Evolutionary conservation across 2,329 filamentous ascomycete species (phyloP).

Genomic region (Drechslerella coelobrocha): DNA sequence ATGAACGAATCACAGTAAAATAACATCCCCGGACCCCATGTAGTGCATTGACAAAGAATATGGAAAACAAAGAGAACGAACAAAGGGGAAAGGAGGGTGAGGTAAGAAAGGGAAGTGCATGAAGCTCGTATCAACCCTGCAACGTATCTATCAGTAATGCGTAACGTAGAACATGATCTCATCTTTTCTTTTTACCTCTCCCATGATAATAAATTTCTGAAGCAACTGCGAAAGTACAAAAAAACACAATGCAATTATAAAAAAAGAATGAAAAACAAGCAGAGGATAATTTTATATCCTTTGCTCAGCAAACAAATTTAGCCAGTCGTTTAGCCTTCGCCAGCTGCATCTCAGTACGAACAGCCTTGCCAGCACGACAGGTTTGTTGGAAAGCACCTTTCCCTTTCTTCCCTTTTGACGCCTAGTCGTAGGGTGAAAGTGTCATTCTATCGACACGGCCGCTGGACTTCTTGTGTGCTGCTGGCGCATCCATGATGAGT

Average conservation of each 20-base stretch:
- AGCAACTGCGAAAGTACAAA: no score
- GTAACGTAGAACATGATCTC: no score
- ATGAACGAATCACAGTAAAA: no score
- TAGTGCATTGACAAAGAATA: no score
- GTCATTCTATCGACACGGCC: conserved; percentile 34
- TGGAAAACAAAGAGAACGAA: background rate
- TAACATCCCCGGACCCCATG: no score
- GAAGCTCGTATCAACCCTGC: no score
- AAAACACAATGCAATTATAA: background rate
- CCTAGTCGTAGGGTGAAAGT: conserved; percentile 39
- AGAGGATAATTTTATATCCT: background rate
- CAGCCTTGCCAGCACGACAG: conserved; percentile 12
- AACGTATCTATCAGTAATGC: no score
- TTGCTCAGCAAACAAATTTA: conserved; percentile 32
- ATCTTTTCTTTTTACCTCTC: no score
- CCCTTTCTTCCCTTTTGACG: conserved; percentile 4
- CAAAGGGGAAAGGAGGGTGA: background rate
- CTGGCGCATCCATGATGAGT: conserved; percentile 50
- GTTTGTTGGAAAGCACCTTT: background rate
- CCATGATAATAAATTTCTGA: no score
- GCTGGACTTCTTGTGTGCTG: conserved; percentile 31
- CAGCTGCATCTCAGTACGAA: conserved; percentile 17
- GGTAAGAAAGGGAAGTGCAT: background rate
- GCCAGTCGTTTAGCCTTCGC: conserved; percentile 6
- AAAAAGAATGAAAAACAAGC: background rate